These are phyloP conservation scores for Dactylonectria estremocensis DNA, from an alignment of 2,329 filamentous ascomycete genomes.

Conservation along the genomic window DNA sequence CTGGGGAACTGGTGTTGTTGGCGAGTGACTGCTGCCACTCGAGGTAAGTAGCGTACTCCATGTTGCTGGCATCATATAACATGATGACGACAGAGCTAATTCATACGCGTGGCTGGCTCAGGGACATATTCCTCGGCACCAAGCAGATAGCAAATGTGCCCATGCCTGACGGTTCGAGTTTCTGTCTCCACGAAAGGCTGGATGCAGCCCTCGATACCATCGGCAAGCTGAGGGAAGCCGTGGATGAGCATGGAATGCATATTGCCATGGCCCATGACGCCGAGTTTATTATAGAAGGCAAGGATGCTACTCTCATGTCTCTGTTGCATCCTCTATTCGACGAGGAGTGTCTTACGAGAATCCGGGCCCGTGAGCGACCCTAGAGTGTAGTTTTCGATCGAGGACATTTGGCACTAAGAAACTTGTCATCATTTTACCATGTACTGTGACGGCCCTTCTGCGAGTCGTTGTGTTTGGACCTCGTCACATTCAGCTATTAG, in stretches of 20 bases:
- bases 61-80: no score
- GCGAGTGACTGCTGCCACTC: slow-evolving; percentile 32
- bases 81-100: neutral
- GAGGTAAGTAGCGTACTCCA: neutral
- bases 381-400: neutral
- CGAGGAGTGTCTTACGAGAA: slow-evolving; percentile 9
- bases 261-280: slow-evolving; percentile 32
- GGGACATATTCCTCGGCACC: slow-evolving; percentile 20
- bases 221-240: slow-evolving; percentile 14
- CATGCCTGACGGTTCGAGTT: slow-evolving; percentile 15
- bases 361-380: slow-evolving; percentile 11
- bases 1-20: slow-evolving; percentile 11
- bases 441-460: no score
- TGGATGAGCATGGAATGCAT: slow-evolving; percentile 21
- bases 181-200: slow-evolving; percentile 25
- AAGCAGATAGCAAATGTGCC: slow-evolving; percentile 12
- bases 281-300: slow-evolving; percentile 27
- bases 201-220: slow-evolving; percentile 15
- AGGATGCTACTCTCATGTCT: slow-evolving; percentile 13
- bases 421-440: no score
- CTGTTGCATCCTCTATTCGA: slow-evolving; percentile 30
- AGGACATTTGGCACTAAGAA: no score
- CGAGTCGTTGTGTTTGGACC: no score
- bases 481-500: no score
- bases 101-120: neutral